A percentile compares a stretch with the other conserved stretches of the same genome.
phyloP scores from a whole-genome alignment of 225 moss, liverwort and hornwort species.

The Bryoerythrophyllum caledonicum region DNA sequence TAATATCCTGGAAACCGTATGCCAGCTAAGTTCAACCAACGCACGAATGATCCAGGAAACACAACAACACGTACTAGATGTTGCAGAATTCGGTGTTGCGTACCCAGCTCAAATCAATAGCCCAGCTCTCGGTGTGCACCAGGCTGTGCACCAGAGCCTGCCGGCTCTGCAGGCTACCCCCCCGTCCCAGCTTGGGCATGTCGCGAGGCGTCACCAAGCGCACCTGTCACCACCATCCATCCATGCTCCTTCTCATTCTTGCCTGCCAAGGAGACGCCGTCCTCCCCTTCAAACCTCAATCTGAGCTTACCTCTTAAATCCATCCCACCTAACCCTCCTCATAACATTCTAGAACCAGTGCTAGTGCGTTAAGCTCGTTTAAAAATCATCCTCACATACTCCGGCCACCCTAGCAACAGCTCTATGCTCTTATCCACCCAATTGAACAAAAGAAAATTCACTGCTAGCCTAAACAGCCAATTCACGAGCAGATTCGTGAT shows the following conservation, averaged over 20 bases:
- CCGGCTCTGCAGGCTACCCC: constrained; percentile 51
- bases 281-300: constrained; percentile 15
- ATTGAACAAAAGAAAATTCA: neutral
- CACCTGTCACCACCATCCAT: constrained; percentile 52
- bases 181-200: constrained; percentile 62
- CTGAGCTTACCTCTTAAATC: constrained; percentile 7
- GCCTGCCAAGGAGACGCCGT: constrained; percentile 32
- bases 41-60: neutral
- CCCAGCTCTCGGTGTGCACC: constrained; percentile 66
- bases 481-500: neutral
- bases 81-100: neutral
- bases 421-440: neutral
- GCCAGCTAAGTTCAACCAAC: neutral
- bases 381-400: no score
- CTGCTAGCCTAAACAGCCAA: constrained; percentile 5
- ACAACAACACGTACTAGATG: neutral
- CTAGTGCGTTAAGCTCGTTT: no score
- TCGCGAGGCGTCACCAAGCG: constrained; percentile 53
- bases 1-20: constrained; percentile 49
- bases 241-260: constrained; percentile 41
- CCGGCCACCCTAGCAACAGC: no score
- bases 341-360: no score
- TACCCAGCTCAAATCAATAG: constrained; percentile 62
- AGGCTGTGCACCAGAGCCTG: constrained; percentile 60
- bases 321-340: neutral